These are phyloP conservation scores for Ascochyta pisi DNA, from an alignment of 2,329 filamentous ascomycete genomes.

Conservation along the genomic window DNA sequence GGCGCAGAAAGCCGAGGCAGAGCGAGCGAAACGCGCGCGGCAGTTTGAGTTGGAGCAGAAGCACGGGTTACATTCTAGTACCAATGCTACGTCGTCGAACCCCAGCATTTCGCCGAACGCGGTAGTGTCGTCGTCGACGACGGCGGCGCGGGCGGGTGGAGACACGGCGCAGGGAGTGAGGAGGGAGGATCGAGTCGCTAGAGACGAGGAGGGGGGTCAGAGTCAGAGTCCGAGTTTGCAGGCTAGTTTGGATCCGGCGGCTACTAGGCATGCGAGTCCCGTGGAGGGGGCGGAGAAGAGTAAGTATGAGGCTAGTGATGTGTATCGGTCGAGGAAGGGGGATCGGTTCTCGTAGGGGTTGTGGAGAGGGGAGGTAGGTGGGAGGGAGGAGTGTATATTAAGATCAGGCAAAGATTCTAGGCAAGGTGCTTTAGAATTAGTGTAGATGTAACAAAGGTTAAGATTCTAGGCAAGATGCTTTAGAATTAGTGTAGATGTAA, in stretches of 20 bases:
- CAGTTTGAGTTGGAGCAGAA: constrained; percentile 43
- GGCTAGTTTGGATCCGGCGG: constrained; percentile 79
- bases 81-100: constrained; percentile 7
- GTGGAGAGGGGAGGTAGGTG: no score
- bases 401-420: no score
- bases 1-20: constrained; percentile 68
- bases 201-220: constrained; percentile 6
- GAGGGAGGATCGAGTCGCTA: constrained; percentile 13
- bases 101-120: constrained; percentile 20
- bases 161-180: constrained; percentile 3
- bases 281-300: constrained; percentile 76
- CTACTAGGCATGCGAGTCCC: constrained; percentile 79
- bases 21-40: constrained; percentile 40
- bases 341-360: constrained; percentile 70
- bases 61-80: constrained; percentile 6
- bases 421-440: no score
- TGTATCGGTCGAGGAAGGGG: constrained; percentile 80
- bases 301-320: constrained; percentile 83
- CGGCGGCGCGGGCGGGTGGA: constrained; percentile 16
- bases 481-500: no score
- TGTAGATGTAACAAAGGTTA: no score
- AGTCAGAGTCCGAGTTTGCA: constrained; percentile 71
- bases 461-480: no score
- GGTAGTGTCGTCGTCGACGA: constrained; percentile 13
- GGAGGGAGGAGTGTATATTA: no score